phyloP scores from a whole-genome alignment of 2,329 filamentous ascomycete genomes.

The Pseudogymnoascus sp. region DNA sequence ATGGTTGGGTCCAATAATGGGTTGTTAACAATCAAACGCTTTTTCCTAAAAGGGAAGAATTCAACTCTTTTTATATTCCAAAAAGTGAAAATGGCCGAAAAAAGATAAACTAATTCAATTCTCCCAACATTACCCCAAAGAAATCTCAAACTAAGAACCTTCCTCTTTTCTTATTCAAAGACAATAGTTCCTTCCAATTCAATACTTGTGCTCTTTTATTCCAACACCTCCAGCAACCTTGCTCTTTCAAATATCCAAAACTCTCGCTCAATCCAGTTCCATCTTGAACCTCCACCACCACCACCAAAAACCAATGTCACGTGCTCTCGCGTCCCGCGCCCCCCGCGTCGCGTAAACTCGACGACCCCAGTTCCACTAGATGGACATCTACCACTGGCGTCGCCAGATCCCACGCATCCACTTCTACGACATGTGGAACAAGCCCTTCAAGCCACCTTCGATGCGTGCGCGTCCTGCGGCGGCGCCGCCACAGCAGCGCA shows the following conservation, averaged over 20 bases:
- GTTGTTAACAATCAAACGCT: no score
- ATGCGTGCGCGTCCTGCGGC: neutral
- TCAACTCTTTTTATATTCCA: neutral
- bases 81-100: neutral
- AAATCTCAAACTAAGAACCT: neutral
- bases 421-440: conserved; percentile 4
- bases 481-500: neutral
- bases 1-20: neutral
- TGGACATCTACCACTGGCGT: neutral
- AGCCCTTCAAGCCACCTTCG: conserved; percentile 1
- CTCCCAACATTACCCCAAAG: neutral
- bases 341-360: neutral
- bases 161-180: neutral
- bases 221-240: neutral
- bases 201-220: neutral
- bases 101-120: neutral
- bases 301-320: neutral
- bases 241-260: neutral
- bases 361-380: neutral
- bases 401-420: neutral
- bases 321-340: neutral
- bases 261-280: neutral
- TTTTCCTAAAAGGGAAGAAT: no score
- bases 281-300: neutral
- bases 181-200: neutral